A percentile compares a stretch with the other conserved stretches of the same genome.
phyloP scores from a whole-genome alignment of 306 rosid genomes.

The Luffa aegyptiaca region DNA sequence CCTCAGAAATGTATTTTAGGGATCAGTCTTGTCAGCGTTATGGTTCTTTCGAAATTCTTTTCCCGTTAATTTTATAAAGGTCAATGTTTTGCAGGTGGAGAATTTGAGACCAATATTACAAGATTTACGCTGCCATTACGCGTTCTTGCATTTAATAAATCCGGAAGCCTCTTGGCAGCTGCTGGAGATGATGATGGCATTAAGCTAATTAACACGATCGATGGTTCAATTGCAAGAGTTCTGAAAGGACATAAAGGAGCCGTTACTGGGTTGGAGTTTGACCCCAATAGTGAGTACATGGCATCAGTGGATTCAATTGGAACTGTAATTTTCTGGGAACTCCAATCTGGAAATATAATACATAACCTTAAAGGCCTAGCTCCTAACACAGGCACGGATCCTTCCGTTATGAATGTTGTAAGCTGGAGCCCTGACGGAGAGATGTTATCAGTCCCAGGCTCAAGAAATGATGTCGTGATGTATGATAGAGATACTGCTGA shows the following conservation, averaged over 20 bases:
- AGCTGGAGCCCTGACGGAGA: conserved; percentile 97
- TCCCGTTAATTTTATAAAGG: background rate
- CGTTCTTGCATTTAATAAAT: conserved; percentile 64
- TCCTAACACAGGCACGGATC: conserved; percentile 58
- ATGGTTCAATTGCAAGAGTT: conserved; percentile 91
- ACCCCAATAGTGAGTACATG: conserved; percentile 80
- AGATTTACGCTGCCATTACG: conserved; percentile 93
- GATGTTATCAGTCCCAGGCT: conserved; percentile 72
- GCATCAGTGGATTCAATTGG: conserved; percentile 83
- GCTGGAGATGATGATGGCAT: conserved; percentile 97
- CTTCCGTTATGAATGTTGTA: conserved; percentile 55
- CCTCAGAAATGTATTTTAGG: background rate
- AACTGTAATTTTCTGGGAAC: conserved; percentile 76
- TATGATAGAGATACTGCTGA: conserved; percentile 95
- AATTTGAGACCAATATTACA: conserved; percentile 87
- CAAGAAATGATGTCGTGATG: conserved; percentile 80
- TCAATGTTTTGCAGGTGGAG: conserved; percentile 49
- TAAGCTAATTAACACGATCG: conserved; percentile 81
- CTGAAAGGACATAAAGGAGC: conserved; percentile 84
- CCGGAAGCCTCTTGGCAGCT: conserved; percentile 84
- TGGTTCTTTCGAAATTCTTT: background rate
- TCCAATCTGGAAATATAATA: conserved; percentile 49
- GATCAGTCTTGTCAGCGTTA: background rate
- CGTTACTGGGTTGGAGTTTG: conserved; percentile 71
- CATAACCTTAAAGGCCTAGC: conserved; percentile 77